phyloP scores from a whole-genome alignment of 202 grass and related monocot species.

The Musa balbisiana region DNA sequence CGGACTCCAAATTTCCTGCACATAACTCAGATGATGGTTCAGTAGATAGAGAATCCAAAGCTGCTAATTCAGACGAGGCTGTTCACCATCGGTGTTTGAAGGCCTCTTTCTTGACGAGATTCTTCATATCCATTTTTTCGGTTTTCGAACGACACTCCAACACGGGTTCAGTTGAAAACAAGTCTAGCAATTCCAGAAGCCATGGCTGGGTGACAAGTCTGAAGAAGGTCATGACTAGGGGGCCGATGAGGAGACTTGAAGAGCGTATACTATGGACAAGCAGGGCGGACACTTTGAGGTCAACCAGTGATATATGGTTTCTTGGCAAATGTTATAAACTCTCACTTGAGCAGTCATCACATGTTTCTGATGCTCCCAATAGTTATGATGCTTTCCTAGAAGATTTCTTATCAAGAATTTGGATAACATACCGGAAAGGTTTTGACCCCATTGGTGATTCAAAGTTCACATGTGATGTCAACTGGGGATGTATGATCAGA shows the following conservation, averaged over 20 bases:
- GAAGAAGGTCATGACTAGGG: conserved; percentile 44
- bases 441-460: conserved; percentile 68
- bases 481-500: conserved; percentile 99
- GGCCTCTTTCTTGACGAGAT: conserved; percentile 39
- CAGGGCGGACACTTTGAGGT: conserved; percentile 40
- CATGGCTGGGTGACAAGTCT: conserved; percentile 67
- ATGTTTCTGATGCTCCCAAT: conserved; percentile 18
- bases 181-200: conserved; percentile 29
- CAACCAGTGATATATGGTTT: conserved; percentile 51
- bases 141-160: conserved; percentile 56
- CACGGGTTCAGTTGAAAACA: conserved; percentile 1
- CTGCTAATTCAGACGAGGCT: conserved; percentile 22
- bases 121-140: conserved; percentile 41
- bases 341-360: conserved; percentile 33
- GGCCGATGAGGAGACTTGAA: conserved; percentile 57
- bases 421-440: conserved; percentile 92
- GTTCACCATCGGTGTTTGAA: conserved; percentile 33
- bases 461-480: conserved; percentile 75
- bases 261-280: conserved; percentile 45
- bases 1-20: conserved; percentile 22
- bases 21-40: conserved; percentile 21
- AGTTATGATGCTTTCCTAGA: conserved; percentile 43
- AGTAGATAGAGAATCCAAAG: not conserved
- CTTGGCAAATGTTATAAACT: conserved; percentile 71
- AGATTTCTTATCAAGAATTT: conserved; percentile 84